Evolutionary conservation across 257 asterid species (phyloP).

Genomic region (Apocynum venetum): DNA sequence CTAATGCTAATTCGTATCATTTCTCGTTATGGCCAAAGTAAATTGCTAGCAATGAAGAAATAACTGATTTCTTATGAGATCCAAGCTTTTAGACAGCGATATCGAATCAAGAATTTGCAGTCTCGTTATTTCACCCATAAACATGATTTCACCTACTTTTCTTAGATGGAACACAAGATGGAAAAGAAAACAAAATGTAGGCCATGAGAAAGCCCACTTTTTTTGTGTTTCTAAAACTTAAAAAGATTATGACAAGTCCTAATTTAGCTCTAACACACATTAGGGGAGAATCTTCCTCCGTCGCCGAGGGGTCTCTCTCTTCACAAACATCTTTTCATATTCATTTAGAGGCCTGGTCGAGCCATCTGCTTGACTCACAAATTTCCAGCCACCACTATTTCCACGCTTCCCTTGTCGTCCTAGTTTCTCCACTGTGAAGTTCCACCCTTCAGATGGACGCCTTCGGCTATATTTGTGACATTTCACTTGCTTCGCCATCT

Average conservation of each 20-base stretch:
- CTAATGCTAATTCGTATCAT: background rate
- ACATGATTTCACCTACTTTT: background rate
- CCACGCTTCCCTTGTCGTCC: conserved; percentile 81
- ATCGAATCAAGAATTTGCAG: background rate
- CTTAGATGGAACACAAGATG: background rate
- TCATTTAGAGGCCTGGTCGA: conserved; percentile 83
- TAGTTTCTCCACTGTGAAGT: conserved; percentile 75
- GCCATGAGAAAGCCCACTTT: background rate
- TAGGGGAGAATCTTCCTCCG: conserved; percentile 65
- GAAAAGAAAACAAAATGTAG: background rate
- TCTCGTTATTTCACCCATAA: background rate
- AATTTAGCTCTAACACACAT: conserved; percentile 10
- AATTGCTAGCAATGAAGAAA: background rate
- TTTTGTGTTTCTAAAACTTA: background rate
- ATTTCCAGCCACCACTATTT: conserved; percentile 86
- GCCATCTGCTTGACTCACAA: conserved; percentile 78
- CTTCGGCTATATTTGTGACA: conserved; percentile 84
- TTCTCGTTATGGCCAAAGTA: background rate
- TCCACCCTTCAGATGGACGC: conserved; percentile 93
- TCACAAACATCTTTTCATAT: conserved; percentile 73
- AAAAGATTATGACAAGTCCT: background rate
- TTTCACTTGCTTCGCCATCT: conserved; percentile 71
- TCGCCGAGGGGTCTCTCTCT: conserved; percentile 82
- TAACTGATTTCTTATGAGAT: background rate
- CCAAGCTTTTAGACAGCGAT: background rate